Evolutionary conservation across 2,329 filamentous ascomycete genomes (phyloP).

Genomic region (Nannizziopsis arthrosporioides): DNA sequence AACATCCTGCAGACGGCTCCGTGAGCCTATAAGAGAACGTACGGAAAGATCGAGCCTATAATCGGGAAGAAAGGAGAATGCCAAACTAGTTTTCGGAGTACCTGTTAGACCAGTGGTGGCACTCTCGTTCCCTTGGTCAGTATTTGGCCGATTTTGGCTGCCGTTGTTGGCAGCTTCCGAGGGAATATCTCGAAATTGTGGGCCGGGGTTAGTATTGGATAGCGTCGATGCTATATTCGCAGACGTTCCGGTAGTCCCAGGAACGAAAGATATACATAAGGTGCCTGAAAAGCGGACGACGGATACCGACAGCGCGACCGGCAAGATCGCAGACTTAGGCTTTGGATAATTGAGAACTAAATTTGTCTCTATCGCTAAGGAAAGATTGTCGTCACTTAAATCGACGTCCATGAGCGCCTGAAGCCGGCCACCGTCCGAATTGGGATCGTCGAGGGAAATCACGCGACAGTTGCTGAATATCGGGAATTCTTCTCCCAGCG

Average conservation of each 20-base stretch:
- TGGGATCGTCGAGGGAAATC: constrained; percentile 58
- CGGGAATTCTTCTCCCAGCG: constrained; percentile 89
- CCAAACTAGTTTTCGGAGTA: constrained; percentile 70
- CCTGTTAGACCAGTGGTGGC: constrained; percentile 28
- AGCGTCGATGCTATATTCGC: constrained; percentile 20
- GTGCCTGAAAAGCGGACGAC: constrained; percentile 93
- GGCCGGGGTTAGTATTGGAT: constrained; percentile 19
- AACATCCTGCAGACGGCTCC: constrained; percentile 52
- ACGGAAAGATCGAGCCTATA: constrained; percentile 56
- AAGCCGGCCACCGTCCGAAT: constrained; percentile 58
- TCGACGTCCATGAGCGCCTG: constrained; percentile 97
- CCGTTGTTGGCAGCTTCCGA: constrained; percentile 10
- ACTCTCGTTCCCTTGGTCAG: constrained; percentile 6
- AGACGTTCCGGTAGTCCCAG: constrained; percentile 36
- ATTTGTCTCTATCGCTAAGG: constrained; percentile 86
- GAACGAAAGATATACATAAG: constrained; percentile 83
- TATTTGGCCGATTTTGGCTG: not conserved
- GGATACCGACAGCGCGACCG: constrained; percentile 81
- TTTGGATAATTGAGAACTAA: constrained; percentile 90
- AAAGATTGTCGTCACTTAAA: constrained; percentile 81
- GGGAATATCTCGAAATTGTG: not conserved
- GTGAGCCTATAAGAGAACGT: constrained; percentile 51
- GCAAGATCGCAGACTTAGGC: constrained; percentile 73
- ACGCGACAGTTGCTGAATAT: constrained; percentile 98
- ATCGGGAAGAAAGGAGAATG: constrained; percentile 69